These are phyloP conservation scores for Exophiala oligosperma DNA, from an alignment of 2,329 filamentous ascomycete species.

Conservation along the genomic window DNA sequence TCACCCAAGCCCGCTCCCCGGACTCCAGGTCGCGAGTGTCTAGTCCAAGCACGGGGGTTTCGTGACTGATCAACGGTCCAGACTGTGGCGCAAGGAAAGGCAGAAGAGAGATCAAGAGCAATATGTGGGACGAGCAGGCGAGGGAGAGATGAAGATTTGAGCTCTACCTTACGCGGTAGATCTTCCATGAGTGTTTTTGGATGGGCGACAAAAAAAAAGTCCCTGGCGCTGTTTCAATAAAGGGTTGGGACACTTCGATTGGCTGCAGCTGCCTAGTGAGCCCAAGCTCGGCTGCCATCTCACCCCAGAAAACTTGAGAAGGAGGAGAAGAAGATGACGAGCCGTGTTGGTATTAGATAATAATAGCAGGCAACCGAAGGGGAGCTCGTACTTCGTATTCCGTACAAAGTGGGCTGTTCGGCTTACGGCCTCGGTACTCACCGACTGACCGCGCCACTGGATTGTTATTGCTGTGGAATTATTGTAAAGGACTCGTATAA, in stretches of 20 bases:
- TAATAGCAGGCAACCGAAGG: too few species aligned
- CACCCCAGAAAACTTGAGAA: too few species aligned
- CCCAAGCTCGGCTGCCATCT: too few species aligned
- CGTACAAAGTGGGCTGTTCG: too few species aligned
- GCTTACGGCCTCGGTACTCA: too few species aligned
- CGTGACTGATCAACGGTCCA: neutral
- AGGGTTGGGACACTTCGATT: slow-evolving; percentile 1
- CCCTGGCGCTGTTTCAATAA: neutral
- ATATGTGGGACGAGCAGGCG: neutral
- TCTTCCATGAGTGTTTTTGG: neutral
- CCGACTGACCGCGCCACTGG: too few species aligned
- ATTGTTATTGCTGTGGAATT: too few species aligned
- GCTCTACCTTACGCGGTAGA: neutral
- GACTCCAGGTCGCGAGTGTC: neutral
- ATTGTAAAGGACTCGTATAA: too few species aligned
- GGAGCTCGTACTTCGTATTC: too few species aligned
- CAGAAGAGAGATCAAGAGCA: neutral
- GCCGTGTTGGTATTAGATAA: too few species aligned
- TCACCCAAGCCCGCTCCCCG: neutral
- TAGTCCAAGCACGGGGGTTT: neutral
- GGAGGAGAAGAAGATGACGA: too few species aligned
- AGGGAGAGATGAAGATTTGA: neutral
- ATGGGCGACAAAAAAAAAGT: neutral
- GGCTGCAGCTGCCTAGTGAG: neutral
- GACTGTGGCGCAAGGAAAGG: neutral